phyloP scores from a whole-genome alignment of 2,329 filamentous ascomycete species.

The Hymenoscyphus fraxineus region DNA sequence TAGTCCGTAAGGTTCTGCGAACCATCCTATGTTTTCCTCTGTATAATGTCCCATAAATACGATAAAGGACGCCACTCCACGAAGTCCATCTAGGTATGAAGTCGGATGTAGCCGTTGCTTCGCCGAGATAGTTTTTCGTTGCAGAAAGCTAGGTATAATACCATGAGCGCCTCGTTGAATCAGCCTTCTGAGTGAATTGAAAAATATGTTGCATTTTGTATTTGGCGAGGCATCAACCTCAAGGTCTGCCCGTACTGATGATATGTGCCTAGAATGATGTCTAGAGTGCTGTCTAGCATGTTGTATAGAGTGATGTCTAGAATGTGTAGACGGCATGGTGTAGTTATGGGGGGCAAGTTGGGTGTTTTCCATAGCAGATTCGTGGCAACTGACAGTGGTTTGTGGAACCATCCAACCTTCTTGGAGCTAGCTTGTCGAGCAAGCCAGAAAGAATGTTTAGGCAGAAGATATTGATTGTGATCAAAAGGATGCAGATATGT shows the following conservation, averaged over 20 bases:
- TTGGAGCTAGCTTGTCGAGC: not conserved
- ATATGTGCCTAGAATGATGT: not conserved
- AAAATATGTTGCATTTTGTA: conserved; percentile 2
- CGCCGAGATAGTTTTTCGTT: conserved; percentile 27
- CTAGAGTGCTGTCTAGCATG: not conserved
- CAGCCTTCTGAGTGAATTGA: conserved; percentile 20
- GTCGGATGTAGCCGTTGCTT: conserved; percentile 36
- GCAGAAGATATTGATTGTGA: not conserved
- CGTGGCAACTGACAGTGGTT: not conserved
- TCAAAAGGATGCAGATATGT: not conserved
- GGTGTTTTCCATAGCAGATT: not conserved
- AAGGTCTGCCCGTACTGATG: not conserved
- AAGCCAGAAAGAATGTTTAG: not conserved
- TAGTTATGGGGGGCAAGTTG: not conserved
- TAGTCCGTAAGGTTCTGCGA: conserved; percentile 32
- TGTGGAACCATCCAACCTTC: not conserved
- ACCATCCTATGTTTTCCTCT: conserved; percentile 41
- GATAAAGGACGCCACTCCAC: conserved; percentile 46
- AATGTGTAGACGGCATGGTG: not conserved
- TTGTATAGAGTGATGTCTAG: too few species aligned
- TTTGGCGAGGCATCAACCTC: not conserved
- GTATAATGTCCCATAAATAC: conserved; percentile 47
- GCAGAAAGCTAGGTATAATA: conserved; percentile 35
- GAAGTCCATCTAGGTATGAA: conserved; percentile 46
- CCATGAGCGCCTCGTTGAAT: conserved; percentile 28